These are phyloP conservation scores for Lepidium sativum DNA, from an alignment of 345 rosid genomes.

Conservation along the genomic window DNA sequence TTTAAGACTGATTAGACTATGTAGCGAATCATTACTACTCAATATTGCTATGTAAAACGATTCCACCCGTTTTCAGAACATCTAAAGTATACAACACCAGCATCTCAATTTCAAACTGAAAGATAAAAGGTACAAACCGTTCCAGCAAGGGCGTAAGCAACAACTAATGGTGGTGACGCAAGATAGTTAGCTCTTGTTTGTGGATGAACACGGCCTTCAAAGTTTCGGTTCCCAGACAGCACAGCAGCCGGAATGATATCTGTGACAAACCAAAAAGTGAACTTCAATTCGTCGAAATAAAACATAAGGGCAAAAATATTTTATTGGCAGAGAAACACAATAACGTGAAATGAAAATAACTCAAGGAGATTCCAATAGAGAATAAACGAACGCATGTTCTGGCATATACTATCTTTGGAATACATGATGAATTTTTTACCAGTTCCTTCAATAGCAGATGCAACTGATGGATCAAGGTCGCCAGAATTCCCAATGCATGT, in stretches of 20 bases:
- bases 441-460: conserved; percentile 52
- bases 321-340: background rate
- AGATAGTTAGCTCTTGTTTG: conserved; percentile 81
- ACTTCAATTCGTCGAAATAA: background rate
- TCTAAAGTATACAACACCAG: background rate
- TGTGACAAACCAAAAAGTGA: conserved; percentile 22
- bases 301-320: background rate
- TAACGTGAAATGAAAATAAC: background rate
- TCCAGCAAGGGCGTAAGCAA: conserved; percentile 91
- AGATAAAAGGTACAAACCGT: conserved; percentile 26
- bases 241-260: conserved; percentile 78
- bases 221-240: conserved; percentile 79
- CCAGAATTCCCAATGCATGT: conserved; percentile 82
- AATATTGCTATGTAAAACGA: background rate
- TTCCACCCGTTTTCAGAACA: background rate
- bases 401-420: background rate
- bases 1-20: background rate
- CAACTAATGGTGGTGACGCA: conserved; percentile 87
- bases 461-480: conserved; percentile 54
- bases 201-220: conserved; percentile 87
- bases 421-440: conserved; percentile 29
- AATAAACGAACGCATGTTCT: background rate
- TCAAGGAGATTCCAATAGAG: background rate
- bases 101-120: background rate
- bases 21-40: background rate